Evolutionary conservation across 2,329 filamentous ascomycete genomes (phyloP).

Genomic region (Parafenestella ontariensis): DNA sequence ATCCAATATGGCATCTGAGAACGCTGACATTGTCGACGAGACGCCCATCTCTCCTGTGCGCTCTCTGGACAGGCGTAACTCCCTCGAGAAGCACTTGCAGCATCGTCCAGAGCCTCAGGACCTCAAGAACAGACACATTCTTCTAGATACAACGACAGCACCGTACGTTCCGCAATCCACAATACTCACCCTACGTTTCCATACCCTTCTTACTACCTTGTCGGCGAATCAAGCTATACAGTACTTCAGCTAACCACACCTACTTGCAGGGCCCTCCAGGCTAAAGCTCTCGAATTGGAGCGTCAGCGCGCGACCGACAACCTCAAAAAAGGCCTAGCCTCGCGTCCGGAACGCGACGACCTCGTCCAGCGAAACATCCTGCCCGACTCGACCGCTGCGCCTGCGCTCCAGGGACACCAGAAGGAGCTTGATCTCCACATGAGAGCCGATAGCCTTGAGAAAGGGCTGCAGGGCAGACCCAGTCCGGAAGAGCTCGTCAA

Average conservation of each 20-base stretch:
- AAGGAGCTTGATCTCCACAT: slow-evolving; percentile 87
- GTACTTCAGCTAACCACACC: slow-evolving; percentile 3
- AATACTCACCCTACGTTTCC: background rate
- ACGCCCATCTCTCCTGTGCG: slow-evolving; percentile 52
- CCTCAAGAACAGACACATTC: slow-evolving; percentile 71
- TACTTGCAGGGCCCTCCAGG: slow-evolving; percentile 62
- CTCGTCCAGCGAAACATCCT: slow-evolving; percentile 90
- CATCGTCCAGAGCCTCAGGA: slow-evolving; percentile 63
- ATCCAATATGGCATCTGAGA: slow-evolving; percentile 38
- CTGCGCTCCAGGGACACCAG: slow-evolving; percentile 79
- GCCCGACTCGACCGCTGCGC: slow-evolving; percentile 77
- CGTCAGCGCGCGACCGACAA: slow-evolving; percentile 68
- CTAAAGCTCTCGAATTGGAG: slow-evolving; percentile 67
- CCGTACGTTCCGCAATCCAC: slow-evolving; percentile 58
- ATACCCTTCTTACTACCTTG: background rate
- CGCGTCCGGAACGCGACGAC: slow-evolving; percentile 72
- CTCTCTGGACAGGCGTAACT: slow-evolving; percentile 67
- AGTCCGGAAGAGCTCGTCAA: slow-evolving; percentile 77
- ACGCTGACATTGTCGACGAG: slow-evolving; percentile 41
- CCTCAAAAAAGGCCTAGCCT: slow-evolving; percentile 69
- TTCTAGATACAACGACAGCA: slow-evolving; percentile 71
- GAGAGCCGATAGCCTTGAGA: slow-evolving; percentile 84
- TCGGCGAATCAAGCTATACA: background rate
- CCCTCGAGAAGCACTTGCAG: slow-evolving; percentile 57
- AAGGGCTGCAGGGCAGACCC: slow-evolving; percentile 81